These are phyloP conservation scores for Mycena latifolia DNA, from an alignment of 768 basidiomycete species.

Conservation along the genomic window DNA sequence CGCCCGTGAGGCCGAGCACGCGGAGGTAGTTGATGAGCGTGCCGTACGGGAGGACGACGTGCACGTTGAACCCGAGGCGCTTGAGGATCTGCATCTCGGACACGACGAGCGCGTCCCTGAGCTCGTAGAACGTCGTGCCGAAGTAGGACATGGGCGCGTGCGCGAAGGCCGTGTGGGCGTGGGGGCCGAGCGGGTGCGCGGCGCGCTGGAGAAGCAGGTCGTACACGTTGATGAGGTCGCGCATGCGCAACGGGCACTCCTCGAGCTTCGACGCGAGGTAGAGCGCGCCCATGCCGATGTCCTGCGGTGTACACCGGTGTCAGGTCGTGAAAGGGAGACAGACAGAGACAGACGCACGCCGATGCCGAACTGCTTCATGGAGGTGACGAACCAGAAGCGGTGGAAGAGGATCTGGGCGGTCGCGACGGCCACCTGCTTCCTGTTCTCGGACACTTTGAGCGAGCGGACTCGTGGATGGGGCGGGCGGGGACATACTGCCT, in stretches of 20 bases:
- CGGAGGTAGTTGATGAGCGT: constrained; percentile 95
- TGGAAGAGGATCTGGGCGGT: constrained; percentile 98
- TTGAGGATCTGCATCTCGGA: constrained; percentile 99
- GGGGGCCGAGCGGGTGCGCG: constrained; percentile 59
- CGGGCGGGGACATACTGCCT: constrained; percentile 75
- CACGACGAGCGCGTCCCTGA: constrained; percentile 94
- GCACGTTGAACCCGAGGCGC: constrained; percentile 94
- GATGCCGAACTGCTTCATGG: constrained; percentile 95
- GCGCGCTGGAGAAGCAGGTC: constrained; percentile 88
- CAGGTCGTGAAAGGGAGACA: constrained; percentile 22
- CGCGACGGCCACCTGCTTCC: constrained; percentile 97
- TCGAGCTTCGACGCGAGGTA: constrained; percentile 93
- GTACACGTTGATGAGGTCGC: constrained; percentile 95
- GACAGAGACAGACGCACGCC: constrained; percentile 67
- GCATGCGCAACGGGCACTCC: constrained; percentile 91
- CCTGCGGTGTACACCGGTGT: constrained; percentile 57
- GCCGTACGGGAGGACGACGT: constrained; percentile 93
- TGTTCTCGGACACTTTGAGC: constrained; percentile 44
- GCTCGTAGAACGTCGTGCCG: constrained; percentile 89
- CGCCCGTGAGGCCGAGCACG: constrained; percentile 85
- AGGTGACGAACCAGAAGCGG: constrained; percentile 95
- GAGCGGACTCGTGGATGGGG: constrained; percentile 4
- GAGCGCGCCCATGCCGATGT: constrained; percentile 90
- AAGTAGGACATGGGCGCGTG: constrained; percentile 93
- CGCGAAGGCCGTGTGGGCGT: constrained; percentile 58